Base-by-base conservation (phyloP, 352 stramenopile genomes). In the Salisapilia sapeloensis region DNA sequence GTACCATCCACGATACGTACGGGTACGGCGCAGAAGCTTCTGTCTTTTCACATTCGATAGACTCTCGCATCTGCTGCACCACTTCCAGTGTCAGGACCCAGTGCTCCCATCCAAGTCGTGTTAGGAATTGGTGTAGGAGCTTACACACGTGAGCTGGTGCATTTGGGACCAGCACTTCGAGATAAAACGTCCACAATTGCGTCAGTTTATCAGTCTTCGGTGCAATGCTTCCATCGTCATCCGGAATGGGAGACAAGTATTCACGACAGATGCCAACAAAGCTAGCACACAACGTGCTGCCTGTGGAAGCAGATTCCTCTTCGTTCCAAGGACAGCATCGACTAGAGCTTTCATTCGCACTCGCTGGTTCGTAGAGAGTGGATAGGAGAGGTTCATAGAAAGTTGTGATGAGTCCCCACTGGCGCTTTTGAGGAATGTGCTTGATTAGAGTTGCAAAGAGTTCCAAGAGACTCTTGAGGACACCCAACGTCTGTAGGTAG, bases 1-100 rank as follows among this genome's bases (percentile, higher is more conserved):
- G 69, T n/a, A 87, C 60, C 29, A 85, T 53, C 72, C 72, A 87
- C 8, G 72, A 87, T 12, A 87, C 66, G 34, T 70, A 86, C 5
- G 70, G 70, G 46, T 85, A 83, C 19, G 74, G 52, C 4, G 10
- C 6, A n/a, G 67, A 76, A 24, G 56, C 33, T 3, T 51, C 53
- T 2, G 53, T 52, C 33, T 60, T 76, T 38, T 87, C 72, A 8
- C 33, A 61, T 27, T 72, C 48, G 17, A 85, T 44, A 7, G 81
- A 45, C 26, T 84, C 72, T 1, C 72, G 60, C 72, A 91, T 91
- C 38, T 85, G 60, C 29, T 84, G 75, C 2, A 91, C 60, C 18
- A 78, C 79, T 20, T 85, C 72, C 11, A 86, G 51, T 4, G 64
- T 82, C 19, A 91, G 38, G 22, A 64, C 75, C 76, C 76, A 91